Evolutionary conservation across 2,329 filamentous ascomycete species (phyloP).

Genomic region (Pseudocercospora crystallina): DNA sequence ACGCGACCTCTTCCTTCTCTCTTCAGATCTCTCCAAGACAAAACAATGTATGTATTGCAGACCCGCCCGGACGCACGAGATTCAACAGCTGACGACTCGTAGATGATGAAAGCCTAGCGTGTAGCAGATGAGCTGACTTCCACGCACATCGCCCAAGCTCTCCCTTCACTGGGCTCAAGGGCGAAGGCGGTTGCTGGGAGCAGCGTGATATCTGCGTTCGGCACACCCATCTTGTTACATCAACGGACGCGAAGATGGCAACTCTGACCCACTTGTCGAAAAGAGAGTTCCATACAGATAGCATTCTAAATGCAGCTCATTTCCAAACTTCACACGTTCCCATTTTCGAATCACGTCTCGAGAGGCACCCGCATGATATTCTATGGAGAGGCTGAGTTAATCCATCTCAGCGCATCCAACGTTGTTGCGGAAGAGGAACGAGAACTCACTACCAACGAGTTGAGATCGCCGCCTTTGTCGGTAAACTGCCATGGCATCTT

Average conservation of each 20-base stretch:
- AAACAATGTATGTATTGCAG: constrained; percentile 73
- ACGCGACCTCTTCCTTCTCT: constrained; percentile 44
- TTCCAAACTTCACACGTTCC: background rate
- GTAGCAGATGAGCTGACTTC: constrained; percentile 81
- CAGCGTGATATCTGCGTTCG: constrained; percentile 98
- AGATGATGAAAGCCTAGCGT: constrained; percentile 99
- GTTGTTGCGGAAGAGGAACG: constrained; percentile 31
- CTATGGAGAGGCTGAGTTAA: constrained; percentile 22
- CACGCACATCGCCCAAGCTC: constrained; percentile 68
- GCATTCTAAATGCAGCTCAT: background rate
- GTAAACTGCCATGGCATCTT: constrained; percentile 19
- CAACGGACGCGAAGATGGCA: constrained; percentile 94
- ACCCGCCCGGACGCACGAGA: background rate
- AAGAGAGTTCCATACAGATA: constrained; percentile 8
- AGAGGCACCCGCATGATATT: constrained; percentile 5
- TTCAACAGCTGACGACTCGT: constrained; percentile 21
- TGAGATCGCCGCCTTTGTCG: constrained; percentile 18
- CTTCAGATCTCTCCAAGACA: constrained; percentile 95
- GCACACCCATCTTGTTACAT: constrained; percentile 98
- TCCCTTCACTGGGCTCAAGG: constrained; percentile 90
- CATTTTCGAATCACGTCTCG: background rate
- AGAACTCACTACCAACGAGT: constrained; percentile 34
- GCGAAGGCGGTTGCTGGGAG: constrained; percentile 67
- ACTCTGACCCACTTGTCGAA: constrained; percentile 70
- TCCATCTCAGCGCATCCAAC: constrained; percentile 26